Percentiles rank a stretch among this genome's conserved stretches.
Conservation (phyloP, 2,329 filamentous ascomycete species). For the Cordyceps tenuipes region DNA sequence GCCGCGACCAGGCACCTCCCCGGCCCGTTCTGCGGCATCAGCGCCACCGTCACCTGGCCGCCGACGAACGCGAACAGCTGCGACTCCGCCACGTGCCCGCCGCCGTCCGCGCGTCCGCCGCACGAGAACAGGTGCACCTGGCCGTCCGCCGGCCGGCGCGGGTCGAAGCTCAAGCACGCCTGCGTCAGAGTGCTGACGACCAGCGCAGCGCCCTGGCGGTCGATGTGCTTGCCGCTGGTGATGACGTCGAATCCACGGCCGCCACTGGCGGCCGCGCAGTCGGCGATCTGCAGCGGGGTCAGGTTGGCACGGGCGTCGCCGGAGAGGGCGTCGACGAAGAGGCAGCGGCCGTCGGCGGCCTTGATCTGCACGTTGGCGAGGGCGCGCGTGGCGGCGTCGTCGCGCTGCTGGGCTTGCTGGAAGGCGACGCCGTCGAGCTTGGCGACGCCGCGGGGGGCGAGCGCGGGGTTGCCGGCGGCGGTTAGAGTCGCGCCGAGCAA, state of each 20-base stretch:
- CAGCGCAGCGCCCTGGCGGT: slow-evolving; percentile 37
- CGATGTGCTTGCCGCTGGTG: slow-evolving; percentile 42
- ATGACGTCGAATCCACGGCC: slow-evolving; percentile 41
- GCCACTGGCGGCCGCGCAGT: slow-evolving; percentile 29
- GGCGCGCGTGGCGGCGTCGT: slow-evolving; percentile 34
- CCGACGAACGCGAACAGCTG: slow-evolving; percentile 43
- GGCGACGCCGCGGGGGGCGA: slow-evolving; percentile 27
- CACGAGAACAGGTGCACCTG: slow-evolving; percentile 51
- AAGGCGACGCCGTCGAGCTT: slow-evolving; percentile 31
- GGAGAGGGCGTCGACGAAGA: slow-evolving; percentile 38
- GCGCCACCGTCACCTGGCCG: slow-evolving; percentile 30
- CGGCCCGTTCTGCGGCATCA: slow-evolving; percentile 35
- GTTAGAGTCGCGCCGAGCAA: slow-evolving; percentile 19
- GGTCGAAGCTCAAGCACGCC: slow-evolving; percentile 52
- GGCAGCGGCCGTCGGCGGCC: slow-evolving; percentile 35
- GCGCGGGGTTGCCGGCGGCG: slow-evolving; percentile 20
- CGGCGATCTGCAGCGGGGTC: slow-evolving; percentile 35
- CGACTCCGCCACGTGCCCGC: slow-evolving; percentile 40
- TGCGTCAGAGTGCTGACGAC: slow-evolving; percentile 49
- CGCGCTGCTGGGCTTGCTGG: slow-evolving; percentile 37
- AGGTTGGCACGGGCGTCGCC: slow-evolving; percentile 42
- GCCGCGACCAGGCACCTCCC: slow-evolving; percentile 38
- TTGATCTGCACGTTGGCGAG: slow-evolving; percentile 37
- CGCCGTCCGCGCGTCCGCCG: slow-evolving; percentile 47
- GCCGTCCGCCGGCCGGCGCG: slow-evolving; percentile 39